phyloP scores from a whole-genome alignment of 2,329 filamentous ascomycete species.

The Scolecobasidium constrictum region DNA sequence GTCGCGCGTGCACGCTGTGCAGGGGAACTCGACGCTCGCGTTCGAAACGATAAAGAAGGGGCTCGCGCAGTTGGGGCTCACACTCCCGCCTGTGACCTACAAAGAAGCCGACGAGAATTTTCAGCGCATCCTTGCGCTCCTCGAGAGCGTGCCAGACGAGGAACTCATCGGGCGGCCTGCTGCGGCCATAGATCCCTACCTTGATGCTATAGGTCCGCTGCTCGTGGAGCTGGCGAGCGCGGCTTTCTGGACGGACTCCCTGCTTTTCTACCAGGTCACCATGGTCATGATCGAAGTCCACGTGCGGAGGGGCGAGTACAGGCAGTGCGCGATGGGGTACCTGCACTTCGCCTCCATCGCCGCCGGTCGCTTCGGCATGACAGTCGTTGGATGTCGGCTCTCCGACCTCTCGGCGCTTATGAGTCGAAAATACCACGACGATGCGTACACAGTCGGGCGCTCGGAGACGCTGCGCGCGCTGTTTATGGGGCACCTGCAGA shows the following conservation, averaged over 20 bases:
- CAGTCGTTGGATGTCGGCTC: conserved; percentile 55
- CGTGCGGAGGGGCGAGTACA: conserved; percentile 51
- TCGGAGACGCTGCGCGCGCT: conserved; percentile 59
- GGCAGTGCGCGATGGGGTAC: conserved; percentile 59
- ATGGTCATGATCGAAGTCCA: conserved; percentile 58
- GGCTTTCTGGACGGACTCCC: conserved; percentile 61
- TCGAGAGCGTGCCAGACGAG: conserved; percentile 42
- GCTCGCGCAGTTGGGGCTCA: conserved; percentile 56
- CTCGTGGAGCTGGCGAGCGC: conserved; percentile 59
- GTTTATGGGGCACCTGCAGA: conserved; percentile 60
- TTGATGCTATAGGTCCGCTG: conserved; percentile 57
- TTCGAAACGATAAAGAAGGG: conserved; percentile 62
- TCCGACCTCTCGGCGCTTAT: conserved; percentile 53
- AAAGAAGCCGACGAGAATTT: conserved; percentile 72
- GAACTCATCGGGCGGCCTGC: conserved; percentile 22
- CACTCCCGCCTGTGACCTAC: conserved; percentile 55
- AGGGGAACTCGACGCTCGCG: conserved; percentile 59
- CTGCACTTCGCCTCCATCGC: conserved; percentile 58
- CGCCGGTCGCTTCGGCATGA: conserved; percentile 59
- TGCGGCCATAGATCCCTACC: conserved; percentile 39
- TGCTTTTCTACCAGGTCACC: conserved; percentile 62
- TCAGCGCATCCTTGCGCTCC: conserved; percentile 30
- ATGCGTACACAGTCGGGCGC: conserved; percentile 53
- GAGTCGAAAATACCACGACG: conserved; percentile 50
- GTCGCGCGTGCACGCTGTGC: conserved; percentile 65